Conservation (phyloP, 345 rosid genomes). For the Toxicodendron radicans region DNA sequence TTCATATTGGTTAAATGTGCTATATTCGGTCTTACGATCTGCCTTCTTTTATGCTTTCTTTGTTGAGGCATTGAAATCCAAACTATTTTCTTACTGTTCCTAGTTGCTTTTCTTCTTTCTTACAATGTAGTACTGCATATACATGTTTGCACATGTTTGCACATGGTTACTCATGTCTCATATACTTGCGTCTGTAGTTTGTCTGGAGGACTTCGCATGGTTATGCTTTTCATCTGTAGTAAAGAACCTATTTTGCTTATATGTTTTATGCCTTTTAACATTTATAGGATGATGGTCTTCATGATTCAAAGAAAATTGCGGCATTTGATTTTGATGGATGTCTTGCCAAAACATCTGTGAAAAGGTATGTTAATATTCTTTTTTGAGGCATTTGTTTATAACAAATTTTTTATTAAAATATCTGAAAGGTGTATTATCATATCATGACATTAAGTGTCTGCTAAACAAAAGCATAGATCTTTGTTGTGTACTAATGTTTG, state of each 20-base stretch:
- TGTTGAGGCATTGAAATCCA: not conserved
- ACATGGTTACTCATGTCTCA: not conserved
- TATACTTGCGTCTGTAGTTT: conserved; percentile 3
- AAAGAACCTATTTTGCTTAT: not conserved
- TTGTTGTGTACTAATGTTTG: not conserved
- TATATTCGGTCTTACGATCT: not conserved
- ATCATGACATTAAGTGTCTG: not conserved
- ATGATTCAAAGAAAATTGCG: conserved; percentile 78
- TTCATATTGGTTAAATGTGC: not conserved
- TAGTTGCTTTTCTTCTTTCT: not conserved
- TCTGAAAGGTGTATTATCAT: conserved; percentile 1
- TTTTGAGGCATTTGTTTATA: not conserved
- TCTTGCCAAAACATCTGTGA: conserved; percentile 83
- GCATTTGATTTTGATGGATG: conserved; percentile 99
- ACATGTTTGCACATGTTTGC: not conserved
- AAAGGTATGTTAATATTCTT: conserved; percentile 45
- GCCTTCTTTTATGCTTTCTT: conserved; percentile 2
- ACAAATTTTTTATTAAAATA: not conserved
- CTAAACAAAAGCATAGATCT: not conserved
- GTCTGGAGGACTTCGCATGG: not conserved
- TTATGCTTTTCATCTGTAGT: conserved; percentile 4
- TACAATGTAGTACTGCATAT: not conserved
- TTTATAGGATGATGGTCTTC: conserved; percentile 74
- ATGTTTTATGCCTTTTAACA: conserved; percentile 2
- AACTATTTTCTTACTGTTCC: not conserved